Evolutionary conservation across 495 filamentous ascomycete species (phyloP).

Genomic region (Penicillium diatomitis): DNA sequence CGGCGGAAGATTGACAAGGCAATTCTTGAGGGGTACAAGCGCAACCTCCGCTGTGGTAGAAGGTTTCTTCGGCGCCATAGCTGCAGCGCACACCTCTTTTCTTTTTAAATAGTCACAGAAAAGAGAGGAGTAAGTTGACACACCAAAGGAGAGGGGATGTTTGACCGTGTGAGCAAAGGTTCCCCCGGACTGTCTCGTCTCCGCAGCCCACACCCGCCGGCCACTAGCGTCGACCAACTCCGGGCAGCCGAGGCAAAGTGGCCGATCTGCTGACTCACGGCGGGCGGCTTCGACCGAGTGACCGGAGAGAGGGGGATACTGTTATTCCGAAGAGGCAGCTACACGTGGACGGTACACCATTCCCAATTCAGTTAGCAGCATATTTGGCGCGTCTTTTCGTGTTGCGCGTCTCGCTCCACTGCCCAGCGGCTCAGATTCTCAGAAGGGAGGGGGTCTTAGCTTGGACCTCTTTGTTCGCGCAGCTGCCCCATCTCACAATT

Average conservation of each 20-base stretch:
- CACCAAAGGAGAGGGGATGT: conserved; percentile 4
- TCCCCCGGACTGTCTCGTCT: conserved; percentile 8
- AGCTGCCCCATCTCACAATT: conserved; percentile 14
- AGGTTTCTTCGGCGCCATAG: conserved; percentile 59
- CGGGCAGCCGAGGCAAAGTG: conserved; percentile 2
- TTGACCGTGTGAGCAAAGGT: background rate
- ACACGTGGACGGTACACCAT: background rate
- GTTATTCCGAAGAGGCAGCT: background rate
- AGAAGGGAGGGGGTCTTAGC: background rate
- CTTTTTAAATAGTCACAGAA: background rate
- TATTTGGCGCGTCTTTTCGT: conserved; percentile 9
- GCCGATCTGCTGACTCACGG: background rate
- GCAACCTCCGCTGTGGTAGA: conserved; percentile 67
- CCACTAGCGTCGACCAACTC: background rate
- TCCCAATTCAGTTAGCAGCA: background rate
- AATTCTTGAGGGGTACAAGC: conserved; percentile 79
- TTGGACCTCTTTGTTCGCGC: conserved; percentile 5
- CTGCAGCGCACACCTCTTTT: conserved; percentile 12
- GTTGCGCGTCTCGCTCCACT: conserved; percentile 5
- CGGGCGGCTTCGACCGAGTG: background rate
- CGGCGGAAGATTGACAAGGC: conserved; percentile 86
- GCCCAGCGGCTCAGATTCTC: background rate
- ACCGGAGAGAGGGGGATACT: background rate
- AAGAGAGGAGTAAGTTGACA: background rate
- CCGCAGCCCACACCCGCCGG: conserved; percentile 2